These are phyloP conservation scores for Pisolithus marmoratus DNA, from an alignment of 768 basidiomycete genomes.

Conservation along the genomic window DNA sequence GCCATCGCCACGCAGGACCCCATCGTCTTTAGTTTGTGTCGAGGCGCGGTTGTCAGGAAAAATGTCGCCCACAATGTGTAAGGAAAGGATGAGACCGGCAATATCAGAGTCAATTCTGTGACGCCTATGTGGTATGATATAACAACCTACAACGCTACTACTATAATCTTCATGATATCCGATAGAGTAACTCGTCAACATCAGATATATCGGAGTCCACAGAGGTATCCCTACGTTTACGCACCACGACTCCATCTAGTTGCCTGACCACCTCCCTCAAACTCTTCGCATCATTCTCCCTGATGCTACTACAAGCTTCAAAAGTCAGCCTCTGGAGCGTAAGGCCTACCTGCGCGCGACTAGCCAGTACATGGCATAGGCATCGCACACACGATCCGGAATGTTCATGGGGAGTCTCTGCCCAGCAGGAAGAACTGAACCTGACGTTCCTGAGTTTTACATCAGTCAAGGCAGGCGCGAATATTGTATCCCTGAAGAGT, in stretches of 20 bases:
- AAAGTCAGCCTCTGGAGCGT: conserved; percentile 9
- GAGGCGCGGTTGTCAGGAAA: too few relatives aligned
- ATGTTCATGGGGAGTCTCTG: neutral
- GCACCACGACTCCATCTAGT: conserved; percentile 14
- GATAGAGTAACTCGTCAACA: too few relatives aligned
- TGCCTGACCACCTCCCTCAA: conserved; percentile 7
- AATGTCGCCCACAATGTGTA: too few relatives aligned
- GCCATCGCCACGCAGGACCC: too few relatives aligned
- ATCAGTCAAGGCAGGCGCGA: conserved; percentile 13
- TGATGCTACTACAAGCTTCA: conserved; percentile 8
- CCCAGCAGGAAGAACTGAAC: conserved; percentile 1
- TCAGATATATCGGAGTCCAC: too few relatives aligned
- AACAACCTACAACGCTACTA: too few relatives aligned
- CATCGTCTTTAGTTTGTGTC: too few relatives aligned
- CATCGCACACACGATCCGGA: conserved; percentile 5
- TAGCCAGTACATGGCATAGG: conserved; percentile 12
- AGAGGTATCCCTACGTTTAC: too few relatives aligned
- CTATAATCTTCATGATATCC: too few relatives aligned
- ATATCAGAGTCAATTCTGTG: too few relatives aligned
- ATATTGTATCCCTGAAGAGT: neutral
- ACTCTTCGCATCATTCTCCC: neutral
- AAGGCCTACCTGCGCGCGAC: conserved; percentile 8
- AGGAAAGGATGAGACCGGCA: too few relatives aligned
- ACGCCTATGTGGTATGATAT: too few relatives aligned
- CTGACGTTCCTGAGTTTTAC: conserved; percentile 5